These are phyloP conservation scores for Gnaphalium uliginosum DNA, from an alignment of 129 eudicot genomes.

Conservation along the genomic window DNA sequence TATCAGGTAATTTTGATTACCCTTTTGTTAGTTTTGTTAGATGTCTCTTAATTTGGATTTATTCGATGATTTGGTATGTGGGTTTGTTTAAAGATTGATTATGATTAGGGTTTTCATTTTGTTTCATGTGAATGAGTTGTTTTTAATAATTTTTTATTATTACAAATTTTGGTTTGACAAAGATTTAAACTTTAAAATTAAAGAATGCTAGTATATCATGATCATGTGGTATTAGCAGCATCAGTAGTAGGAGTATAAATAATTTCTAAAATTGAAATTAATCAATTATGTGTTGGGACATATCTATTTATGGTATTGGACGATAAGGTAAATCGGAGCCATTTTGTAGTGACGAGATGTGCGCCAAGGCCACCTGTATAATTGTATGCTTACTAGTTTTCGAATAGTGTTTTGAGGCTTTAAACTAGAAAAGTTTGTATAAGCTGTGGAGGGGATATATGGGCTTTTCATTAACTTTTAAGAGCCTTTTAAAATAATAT, in stretches of 20 bases:
- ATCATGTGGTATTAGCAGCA: too few relatives aligned
- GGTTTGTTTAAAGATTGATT: neutral
- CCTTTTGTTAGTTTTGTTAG: slow-evolving; percentile 13
- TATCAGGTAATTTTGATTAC: slow-evolving; percentile 45
- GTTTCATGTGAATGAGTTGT: slow-evolving; percentile 2
- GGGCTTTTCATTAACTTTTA: slow-evolving; percentile 1
- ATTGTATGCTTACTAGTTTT: neutral
- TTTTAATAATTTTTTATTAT: neutral
- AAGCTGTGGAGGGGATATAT: neutral
- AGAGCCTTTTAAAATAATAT: neutral
- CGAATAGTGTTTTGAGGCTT: neutral
- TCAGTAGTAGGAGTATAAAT: too few relatives aligned
- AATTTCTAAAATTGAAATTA: too few relatives aligned
- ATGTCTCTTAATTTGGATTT: neutral
- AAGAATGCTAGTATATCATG: neutral
- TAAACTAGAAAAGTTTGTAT: neutral
- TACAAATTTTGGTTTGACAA: too few relatives aligned
- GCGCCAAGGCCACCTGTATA: neutral
- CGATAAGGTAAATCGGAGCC: neutral
- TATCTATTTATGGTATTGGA: neutral
- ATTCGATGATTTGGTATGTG: neutral
- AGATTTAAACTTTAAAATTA: neutral
- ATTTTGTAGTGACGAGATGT: neutral
- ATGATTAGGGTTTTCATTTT: neutral
- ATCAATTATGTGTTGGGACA: too few relatives aligned